Base-by-base conservation (phyloP, 495 filamentous ascomycete genomes). In the Evansstolkia leycettana region DNA sequence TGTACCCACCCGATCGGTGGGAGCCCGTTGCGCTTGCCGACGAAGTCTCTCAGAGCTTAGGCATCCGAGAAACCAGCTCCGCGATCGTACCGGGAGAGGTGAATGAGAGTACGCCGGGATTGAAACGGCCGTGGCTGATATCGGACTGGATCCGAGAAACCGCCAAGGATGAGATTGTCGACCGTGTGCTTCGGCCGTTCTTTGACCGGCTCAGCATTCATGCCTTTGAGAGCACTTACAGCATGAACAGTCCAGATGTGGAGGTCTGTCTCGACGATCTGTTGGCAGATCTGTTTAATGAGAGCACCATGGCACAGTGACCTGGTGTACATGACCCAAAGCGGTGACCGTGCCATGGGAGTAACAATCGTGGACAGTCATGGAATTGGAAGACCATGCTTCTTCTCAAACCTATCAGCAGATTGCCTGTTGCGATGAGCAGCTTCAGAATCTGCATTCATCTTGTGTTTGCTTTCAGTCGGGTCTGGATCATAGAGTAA, bases 171-270 rank as follows among this genome's bases (percentile, higher is more conserved):
- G 76, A 84, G 54, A 60, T 89, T 40, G 71, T 82, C 17, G 72
- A 74, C 34, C 73, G 79, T 46, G 71, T 94, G 23, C 54, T 96
- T 39, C 69, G 80, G 43, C 90, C 92, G 0, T 96, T 94, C 64
- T 85, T 96, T 45, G 79, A 79, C 27, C 80, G 88, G 41, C 60
- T 98, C 39, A 94, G 86, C 47, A 93, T 96, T 34, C 82, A 77
- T 50, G 79, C 82, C 6, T 98, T 92, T 57, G 92, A 96, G 60
- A 78, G 76, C 17, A 92, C 82, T 28, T 98, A 96, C 51, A 73
- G 76, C 14, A 92, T 93, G 80, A 73, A 73, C 33, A 57, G 54
- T 34, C 63, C 79, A 20, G 87, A 92, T 58, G 50, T 70, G 48
- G 72, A 73, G 32, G 69, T 66, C n/a, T 89, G 80, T 48, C 69